Conservation (phyloP, 768 basidiomycete species). For the Hydnomerulius pinastri region DNA sequence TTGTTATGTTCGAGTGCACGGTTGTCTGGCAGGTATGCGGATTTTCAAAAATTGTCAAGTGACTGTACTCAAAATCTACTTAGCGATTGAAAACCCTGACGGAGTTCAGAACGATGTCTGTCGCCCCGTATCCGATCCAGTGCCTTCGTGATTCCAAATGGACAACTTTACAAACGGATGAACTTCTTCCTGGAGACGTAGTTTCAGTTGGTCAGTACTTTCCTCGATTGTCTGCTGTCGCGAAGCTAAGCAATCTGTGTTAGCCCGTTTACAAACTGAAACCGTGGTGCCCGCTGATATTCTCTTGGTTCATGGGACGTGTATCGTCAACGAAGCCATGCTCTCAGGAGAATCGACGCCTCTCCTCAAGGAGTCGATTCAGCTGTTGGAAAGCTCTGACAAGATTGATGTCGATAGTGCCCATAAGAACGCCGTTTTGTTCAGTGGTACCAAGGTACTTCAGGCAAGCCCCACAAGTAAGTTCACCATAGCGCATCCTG, state of each 20-base stretch:
- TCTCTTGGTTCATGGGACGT: conserved; percentile 87
- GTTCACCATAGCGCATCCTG: background rate
- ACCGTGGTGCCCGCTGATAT: conserved; percentile 93
- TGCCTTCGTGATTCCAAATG: conserved; percentile 81
- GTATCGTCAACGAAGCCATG: conserved; percentile 99
- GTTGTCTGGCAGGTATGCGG: conserved; percentile 92
- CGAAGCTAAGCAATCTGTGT: conserved; percentile 1
- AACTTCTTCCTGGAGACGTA: conserved; percentile 89
- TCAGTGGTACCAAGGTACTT: conserved; percentile 96
- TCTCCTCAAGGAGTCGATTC: conserved; percentile 92
- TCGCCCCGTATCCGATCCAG: conserved; percentile 86
- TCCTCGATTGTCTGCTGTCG: background rate
- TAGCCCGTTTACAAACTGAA: conserved; percentile 73
- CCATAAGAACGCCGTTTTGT: conserved; percentile 88
- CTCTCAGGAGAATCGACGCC: conserved; percentile 98
- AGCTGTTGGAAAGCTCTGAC: conserved; percentile 74
- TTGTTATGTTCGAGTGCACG: conserved; percentile 97
- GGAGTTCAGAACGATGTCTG: conserved; percentile 97
- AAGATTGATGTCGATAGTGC: conserved; percentile 80
- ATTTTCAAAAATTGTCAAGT: background rate
- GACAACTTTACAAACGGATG: conserved; percentile 79
- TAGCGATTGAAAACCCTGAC: conserved; percentile 91
- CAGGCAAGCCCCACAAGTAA: conserved; percentile 63
- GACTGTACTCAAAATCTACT: background rate
- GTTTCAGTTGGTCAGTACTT: conserved; percentile 70